Base-by-base conservation (phyloP, 2,329 filamentous ascomycete genomes). In the Pseudopithomyces maydicus region DNA sequence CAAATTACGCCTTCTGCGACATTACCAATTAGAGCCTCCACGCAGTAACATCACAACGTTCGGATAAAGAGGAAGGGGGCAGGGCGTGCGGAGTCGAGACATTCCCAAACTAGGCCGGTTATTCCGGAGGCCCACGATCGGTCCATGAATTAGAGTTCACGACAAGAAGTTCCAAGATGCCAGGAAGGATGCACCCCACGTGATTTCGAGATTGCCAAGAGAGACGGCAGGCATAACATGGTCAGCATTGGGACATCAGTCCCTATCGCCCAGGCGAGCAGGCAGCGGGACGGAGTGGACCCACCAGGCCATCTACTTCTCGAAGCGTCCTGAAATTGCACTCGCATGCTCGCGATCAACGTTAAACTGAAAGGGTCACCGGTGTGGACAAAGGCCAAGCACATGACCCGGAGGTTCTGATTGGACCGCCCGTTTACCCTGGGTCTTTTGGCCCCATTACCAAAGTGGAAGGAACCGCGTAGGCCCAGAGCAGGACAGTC, bases 391-490 rank as follows among this genome's bases (percentile, higher is more conserved):
- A 36, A n/a, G 17, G 33, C 32, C 33, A 10, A 36, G 17, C 32
- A 51, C 36, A n/a, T 42, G 36, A 51, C n/a, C n/a, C 20, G 17
- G 17, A 33, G 23, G 19, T n/a, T 32, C 48, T 23, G 14, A 51
- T 51, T 51, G 38, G 48, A 12, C n/a, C 20, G 38, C 2, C 38
- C 48, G 38, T 51, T 51, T 35, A 22, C 22, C 22, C 10, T 8
- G 23, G 48, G 23, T 15, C 10, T 43, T 51, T 42, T 35, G 48
- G 48, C 48, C 48, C 48, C 48, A 43, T 22, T 19, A 20, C 35
- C 23, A 14, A 20, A 50, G 17, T 6, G 35, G 35, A 20, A 26
- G 15, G 22, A 20, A 14, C 26, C 14, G 22, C 47, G 47, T 39
- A 26, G 32, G 47, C 15, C 47, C n/a, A 41, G 47, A 35, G 11